Evolutionary conservation across 2,329 filamentous ascomycete genomes (phyloP), one percentile per base, ranked within the genome.

Genomic region (Penicillium sp.): DNA sequence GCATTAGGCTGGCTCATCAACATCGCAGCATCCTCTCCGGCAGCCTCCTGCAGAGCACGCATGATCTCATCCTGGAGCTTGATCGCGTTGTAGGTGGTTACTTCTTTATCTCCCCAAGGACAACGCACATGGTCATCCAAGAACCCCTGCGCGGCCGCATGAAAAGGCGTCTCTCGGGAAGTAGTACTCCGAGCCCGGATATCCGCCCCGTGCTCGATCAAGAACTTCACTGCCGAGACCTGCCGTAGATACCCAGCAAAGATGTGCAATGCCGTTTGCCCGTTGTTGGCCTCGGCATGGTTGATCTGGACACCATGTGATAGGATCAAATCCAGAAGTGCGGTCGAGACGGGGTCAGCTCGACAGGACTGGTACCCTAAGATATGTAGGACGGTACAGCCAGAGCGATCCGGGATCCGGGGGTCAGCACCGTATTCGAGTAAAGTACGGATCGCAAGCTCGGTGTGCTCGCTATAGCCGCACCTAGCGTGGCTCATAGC

Each of bases 221-320:
- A 47, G 48, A 50, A 45, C 29, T 46, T 44, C 14, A 39, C 55
- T 16, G 50, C 50, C 14, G 58, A 38, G 32, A 51, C 47, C 44
- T 63, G 52, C 3, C 40, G 42, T 20, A 60, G n/a, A 46, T 57
- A 49, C 32, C 26, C 50, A n/a, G 57, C 51, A 43, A 58, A 50
- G 23, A 57, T 28, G 42, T 60, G 51, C 4, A 63, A 50, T 42
- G 54, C 37, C 4, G 55, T 60, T 31, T 56, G 53, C 26, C 57
- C 51, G 38, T 57, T 49, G 23, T 46, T 35, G n/a, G n/a, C n/a
- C 48, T 59, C 51, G 28, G 44, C 26, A 38, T 52, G 42, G 28
- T 56, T 49, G 24, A 59, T 47, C 20, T 49, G 35, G 31, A 48
- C 54, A 40, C 56, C 50, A 48, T 59, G 39, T 13, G 44, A 47